Evolutionary conservation across 495 filamentous ascomycete genomes (phyloP), one percentile per base, ranked within the genome.

Genomic region (Penicillium parvum): DNA sequence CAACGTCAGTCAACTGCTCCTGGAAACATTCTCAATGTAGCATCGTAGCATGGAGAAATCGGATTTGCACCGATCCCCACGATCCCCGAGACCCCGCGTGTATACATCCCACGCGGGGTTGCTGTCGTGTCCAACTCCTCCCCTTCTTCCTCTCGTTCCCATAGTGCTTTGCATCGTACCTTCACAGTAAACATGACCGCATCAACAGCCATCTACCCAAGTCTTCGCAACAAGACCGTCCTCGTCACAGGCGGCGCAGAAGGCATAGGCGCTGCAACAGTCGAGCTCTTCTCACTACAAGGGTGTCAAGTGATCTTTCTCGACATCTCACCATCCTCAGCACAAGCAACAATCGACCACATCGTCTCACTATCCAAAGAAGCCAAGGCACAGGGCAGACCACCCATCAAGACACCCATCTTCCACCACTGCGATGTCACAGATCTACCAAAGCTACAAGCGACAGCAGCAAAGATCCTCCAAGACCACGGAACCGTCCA

Each of bases 181-280:
- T n/a, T n/a, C n/a, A n/a, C n/a, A n/a, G n/a, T n/a, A n/a, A n/a
- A n/a, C n/a, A n/a, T n/a, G n/a, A n/a, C n/a, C n/a, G n/a, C n/a
- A n/a, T n/a, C n/a, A n/a, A n/a, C n/a, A n/a, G 36, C 43, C 16
- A 4, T 54, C 15, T 53, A 58, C 16, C 50, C 45, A 22, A 60
- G 60, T 27, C 45, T 58, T 6, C 70, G 62, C 55, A 55, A 61
- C 36, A 72, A 67, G 54, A 72, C 64, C 22, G 72, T 78, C 32
- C 50, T 78, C 20, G 68, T 78, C 47, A 69, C 73, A 0, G 74
- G 74, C 45, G 74, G 72, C 17, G 73, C 74, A 2, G 68, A 72
- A 6, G 74, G 74, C 21, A 73, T 78, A 53, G 74, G 74, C 8
- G 71, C 71, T 5, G 66, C 70, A 40, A 54, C 55, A 5, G 68